Conservation (phyloP, 2,329 filamentous ascomycete species). For the Claviceps fusiformis region DNA sequence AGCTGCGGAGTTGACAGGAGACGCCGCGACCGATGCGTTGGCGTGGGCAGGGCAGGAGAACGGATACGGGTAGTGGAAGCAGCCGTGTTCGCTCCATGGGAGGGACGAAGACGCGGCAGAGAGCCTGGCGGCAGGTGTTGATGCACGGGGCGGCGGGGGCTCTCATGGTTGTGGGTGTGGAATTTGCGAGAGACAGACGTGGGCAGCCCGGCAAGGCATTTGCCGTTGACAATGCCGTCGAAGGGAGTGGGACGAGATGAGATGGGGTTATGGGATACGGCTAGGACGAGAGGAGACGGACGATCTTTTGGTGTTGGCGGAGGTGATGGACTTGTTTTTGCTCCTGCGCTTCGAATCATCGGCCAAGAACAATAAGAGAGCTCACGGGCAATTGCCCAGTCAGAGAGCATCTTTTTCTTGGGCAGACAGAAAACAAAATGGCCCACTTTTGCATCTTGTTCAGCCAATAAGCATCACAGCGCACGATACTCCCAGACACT, state of each 20-base stretch:
- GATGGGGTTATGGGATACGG: too few species aligned
- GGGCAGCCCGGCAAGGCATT: neutral
- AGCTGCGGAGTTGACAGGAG: neutral
- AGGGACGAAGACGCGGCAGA: slow-evolving; percentile 33
- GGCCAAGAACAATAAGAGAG: neutral
- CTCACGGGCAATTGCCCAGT: neutral
- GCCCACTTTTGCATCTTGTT: neutral
- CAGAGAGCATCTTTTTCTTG: too few species aligned
- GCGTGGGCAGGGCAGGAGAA: neutral
- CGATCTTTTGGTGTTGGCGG: neutral
- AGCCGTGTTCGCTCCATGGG: neutral
- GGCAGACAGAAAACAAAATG: too few species aligned
- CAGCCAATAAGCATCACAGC: neutral
- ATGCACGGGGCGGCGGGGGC: slow-evolving; percentile 19
- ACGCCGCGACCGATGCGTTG: neutral
- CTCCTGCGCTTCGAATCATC: neutral
- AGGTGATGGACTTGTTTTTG: neutral
- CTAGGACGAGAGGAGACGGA: too few species aligned
- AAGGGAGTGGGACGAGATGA: too few species aligned
- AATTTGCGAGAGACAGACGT: neutral
- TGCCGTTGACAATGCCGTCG: neutral
- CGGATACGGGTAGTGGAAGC: neutral
- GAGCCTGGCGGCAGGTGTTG: slow-evolving; percentile 30
- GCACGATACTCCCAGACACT: neutral
- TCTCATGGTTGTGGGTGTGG: slow-evolving; percentile 20